Evolutionary conservation across 2,329 filamentous ascomycete species (phyloP).

Genomic region (Cladosporium sp.): DNA sequence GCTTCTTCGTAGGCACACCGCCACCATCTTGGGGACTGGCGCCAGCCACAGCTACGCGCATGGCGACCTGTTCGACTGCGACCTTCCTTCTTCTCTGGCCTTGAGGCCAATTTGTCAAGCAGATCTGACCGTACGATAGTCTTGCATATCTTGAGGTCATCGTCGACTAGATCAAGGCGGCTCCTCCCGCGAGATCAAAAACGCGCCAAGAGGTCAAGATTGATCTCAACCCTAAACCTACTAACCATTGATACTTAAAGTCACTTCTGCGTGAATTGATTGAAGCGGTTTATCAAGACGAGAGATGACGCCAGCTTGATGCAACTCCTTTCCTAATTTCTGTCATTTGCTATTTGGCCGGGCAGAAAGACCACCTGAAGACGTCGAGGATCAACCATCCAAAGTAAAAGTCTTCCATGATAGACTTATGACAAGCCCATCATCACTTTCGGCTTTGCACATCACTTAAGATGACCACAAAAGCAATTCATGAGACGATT

Average conservation of each 20-base stretch:
- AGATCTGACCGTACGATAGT: neutral
- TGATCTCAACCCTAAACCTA: neutral
- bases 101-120: neutral
- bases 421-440: too few relatives aligned
- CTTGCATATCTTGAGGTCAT: neutral
- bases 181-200: neutral
- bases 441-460: neutral
- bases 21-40: neutral
- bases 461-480: neutral
- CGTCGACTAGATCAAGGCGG: too few relatives aligned
- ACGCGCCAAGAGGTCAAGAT: neutral
- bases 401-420: too few relatives aligned
- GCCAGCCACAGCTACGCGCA: constrained; percentile 2
- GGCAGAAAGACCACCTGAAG: too few relatives aligned
- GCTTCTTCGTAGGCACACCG: constrained; percentile 3
- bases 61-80: neutral
- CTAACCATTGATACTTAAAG: neutral
- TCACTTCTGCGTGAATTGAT: neutral
- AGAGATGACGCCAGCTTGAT: too few relatives aligned
- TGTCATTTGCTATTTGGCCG: too few relatives aligned
- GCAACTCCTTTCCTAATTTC: too few relatives aligned
- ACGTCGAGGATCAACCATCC: too few relatives aligned
- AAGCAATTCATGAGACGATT: neutral
- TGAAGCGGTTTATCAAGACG: too few relatives aligned
- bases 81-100: neutral